Evolutionary conservation across 331 rosid species (phyloP).

Genomic region (Stylosanthes scabra): DNA sequence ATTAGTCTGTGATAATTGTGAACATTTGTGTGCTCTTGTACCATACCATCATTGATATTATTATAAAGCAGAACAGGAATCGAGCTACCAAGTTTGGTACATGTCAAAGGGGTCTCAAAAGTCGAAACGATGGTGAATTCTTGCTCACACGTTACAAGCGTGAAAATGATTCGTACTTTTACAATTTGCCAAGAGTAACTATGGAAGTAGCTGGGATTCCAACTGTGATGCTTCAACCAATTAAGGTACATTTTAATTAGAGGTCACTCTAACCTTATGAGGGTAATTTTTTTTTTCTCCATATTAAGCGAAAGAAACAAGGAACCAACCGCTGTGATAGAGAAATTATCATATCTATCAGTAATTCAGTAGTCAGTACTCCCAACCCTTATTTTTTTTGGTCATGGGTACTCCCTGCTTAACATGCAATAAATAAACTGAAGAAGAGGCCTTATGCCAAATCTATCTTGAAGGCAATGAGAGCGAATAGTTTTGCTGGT

Average conservation of each 20-base stretch:
- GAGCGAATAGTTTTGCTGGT: too few relatives aligned
- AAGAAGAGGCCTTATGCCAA: too few relatives aligned
- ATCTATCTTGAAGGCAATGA: too few relatives aligned
- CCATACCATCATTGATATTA: not conserved
- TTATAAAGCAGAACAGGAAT: conserved; percentile 1
- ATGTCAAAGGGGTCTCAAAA: not conserved
- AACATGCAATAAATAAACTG: too few relatives aligned
- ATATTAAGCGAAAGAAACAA: not conserved
- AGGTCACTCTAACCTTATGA: not conserved
- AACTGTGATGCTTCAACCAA: conserved; percentile 7
- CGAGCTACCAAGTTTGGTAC: not conserved
- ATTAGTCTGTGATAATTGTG: too few relatives aligned
- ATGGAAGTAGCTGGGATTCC: conserved; percentile 12
- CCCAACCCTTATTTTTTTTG: too few relatives aligned
- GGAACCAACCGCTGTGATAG: not conserved
- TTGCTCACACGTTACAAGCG: not conserved
- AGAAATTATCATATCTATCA: too few relatives aligned
- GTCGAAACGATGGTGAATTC: not conserved
- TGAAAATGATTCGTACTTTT: not conserved
- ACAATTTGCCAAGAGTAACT: not conserved
- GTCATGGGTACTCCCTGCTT: too few relatives aligned
- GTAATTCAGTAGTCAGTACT: too few relatives aligned
- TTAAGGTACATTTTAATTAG: not conserved
- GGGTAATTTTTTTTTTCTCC: not conserved
- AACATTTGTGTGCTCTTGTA: too few relatives aligned